Evolutionary conservation across 306 rosid species (phyloP), one percentile per base, ranked within the genome.

Genomic region (Cicer pinnatifidum): DNA sequence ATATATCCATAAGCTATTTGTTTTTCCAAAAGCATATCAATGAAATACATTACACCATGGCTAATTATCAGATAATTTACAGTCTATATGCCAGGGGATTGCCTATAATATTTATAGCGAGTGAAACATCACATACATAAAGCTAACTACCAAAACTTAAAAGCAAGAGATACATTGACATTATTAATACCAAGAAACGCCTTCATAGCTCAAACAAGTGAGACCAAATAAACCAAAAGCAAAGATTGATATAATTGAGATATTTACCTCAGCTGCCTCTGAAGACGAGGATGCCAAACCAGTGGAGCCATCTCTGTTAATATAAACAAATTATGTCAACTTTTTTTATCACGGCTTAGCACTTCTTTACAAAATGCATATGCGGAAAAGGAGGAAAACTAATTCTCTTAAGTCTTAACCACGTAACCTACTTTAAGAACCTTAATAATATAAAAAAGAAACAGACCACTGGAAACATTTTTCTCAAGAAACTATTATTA

Each of bases 241-340:
- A n/a, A 15, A 44, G 20, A 56, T 52, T 69, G 68, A 35, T 59
- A 17, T 23, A 33, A 75, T 11, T 17, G 12, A 17, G 50, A 54
- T 43, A 50, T 35, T 17, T 60, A 78, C 76, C 81, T 69, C 76
- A 60, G 56, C 56, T 78, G 54, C 71, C 52, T 41, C 39, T 59
- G 46, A 69, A 60, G 74, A 76, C 7, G 71, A 78, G 47, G 81
- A 78, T 69, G 81, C 43, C 46, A 20, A 69, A 59, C 71, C 39
- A 1, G 47, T 69, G 12, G 65, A 78, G 65, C 71, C 76, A 48
- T 75, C 81, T 70, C 81, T 79, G 67, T 64, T 10, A 44, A 69
- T 39, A 54, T 19, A 71, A 52, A 78, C 47, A 69, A 60, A 48
- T 67, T 72, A 20, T 28, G 39, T 67, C 81, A 75, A 28, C 13